Base-by-base conservation (phyloP, 768 basidiomycete species). In the Coprinellus micaceus region DNA sequence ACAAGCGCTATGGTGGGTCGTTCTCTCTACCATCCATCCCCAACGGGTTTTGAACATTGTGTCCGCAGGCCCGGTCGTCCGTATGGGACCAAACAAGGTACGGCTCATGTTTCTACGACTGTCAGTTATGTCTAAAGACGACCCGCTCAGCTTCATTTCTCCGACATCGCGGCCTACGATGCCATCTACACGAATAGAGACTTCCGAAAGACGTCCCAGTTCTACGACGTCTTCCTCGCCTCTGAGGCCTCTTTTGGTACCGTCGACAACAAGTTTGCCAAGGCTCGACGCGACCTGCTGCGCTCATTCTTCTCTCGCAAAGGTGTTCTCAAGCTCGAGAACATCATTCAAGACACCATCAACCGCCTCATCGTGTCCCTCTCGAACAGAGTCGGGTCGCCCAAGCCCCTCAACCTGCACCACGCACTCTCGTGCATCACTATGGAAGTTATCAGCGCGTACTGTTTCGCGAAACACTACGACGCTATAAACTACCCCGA, bases 21-120 rank as follows among this genome's bases (percentile, higher is more conserved):
- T 6, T 9, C 44, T 21, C 12, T 12, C 21, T n/a, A n/a, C 21
- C 11, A 6, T 24, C 45, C 21, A 29, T 15, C 52, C n/a, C 29
- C 19, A 29, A n/a, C n/a, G 21, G 55, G 50, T 36, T 46, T 17
- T 11, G 43, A 24, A 24, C 22, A 15, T 37, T 21, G 12, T 28
- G 21, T 21, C 17, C n/a, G 9, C 39, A 74, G 73, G 74, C 5
- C 66, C 70, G 25, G 68, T 77, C 3, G 69, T 75, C 22, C 59
- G 75, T 43, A 62, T 75, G 28, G 67, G 67, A 9, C 73, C 75
- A 1, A 72, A 75, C 54, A 64, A 72, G 62, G 75, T 75, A 12
- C 15, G 17, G 46, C 6, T 25, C 44, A 19, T 37, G 58, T n/a
- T 44, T 17, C 36, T 43, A 33, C 33, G 33, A 33, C 33, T 33